phyloP scores from a whole-genome alignment of 371 early-diverging fungal species.

The Lichtheimia hyalospora region DNA sequence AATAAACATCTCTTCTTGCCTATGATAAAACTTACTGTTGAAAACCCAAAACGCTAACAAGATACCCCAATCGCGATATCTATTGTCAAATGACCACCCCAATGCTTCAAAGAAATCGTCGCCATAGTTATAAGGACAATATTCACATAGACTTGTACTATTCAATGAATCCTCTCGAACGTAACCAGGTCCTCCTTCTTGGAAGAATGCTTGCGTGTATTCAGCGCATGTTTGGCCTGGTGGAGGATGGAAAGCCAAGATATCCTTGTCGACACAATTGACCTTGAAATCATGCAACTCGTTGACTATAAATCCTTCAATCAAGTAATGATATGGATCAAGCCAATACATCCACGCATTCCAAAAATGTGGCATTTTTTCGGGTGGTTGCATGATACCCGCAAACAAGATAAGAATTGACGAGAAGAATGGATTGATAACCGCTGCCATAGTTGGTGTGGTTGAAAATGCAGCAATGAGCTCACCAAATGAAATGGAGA shows the following conservation, averaged over 20 bases:
- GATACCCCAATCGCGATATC: constrained; percentile 69
- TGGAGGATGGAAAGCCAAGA: constrained; percentile 52
- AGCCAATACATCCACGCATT: constrained; percentile 67
- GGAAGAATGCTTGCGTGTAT: constrained; percentile 48
- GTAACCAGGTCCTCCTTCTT: constrained; percentile 49
- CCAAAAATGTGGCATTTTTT: constrained; percentile 70
- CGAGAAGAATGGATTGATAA: constrained; percentile 63
- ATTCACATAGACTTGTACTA: constrained; percentile 49
- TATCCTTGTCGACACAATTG: constrained; percentile 43
- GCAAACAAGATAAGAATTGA: constrained; percentile 58
- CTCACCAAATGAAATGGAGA: constrained; percentile 62
- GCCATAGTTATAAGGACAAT: constrained; percentile 55
- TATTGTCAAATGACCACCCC: constrained; percentile 55
- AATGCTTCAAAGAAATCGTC: constrained; percentile 41
- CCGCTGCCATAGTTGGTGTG: constrained; percentile 50
- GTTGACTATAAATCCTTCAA: constrained; percentile 65
- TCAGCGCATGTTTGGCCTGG: constrained; percentile 55
- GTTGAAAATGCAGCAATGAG: constrained; percentile 49
- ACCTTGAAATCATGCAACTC: constrained; percentile 53
- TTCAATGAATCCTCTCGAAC: constrained; percentile 32
- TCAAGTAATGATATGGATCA: constrained; percentile 65
- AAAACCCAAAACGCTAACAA: constrained; percentile 49
- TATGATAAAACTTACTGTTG: constrained; percentile 37
- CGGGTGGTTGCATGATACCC: constrained; percentile 61
- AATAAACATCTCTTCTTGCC: constrained; percentile 16